Percentiles rank a stretch among this genome's conserved stretches.
Conservation (phyloP, 73 alveolate species). For the Symbiodinium natans region DNA sequence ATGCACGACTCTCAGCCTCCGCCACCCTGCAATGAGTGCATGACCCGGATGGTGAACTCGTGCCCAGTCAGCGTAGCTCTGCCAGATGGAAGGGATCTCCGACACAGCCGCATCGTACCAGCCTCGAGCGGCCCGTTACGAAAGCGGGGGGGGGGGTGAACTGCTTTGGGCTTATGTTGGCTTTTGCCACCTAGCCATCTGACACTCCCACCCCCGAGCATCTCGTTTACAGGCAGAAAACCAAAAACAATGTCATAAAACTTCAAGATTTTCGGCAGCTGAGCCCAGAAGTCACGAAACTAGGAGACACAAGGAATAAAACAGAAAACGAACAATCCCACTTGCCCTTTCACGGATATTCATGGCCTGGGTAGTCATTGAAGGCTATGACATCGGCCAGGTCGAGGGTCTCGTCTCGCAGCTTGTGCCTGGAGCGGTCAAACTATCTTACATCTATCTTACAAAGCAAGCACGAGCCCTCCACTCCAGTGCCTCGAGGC, state of each 20-base stretch:
- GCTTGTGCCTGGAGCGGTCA: slow-evolving; percentile 38
- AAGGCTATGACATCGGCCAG: slow-evolving; percentile 69
- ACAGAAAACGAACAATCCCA: not conserved
- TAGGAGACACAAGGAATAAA: too few species aligned
- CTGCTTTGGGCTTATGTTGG: too few species aligned
- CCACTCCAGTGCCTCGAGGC: slow-evolving; percentile 82
- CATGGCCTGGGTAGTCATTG: slow-evolving; percentile 84
- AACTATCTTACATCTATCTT: not conserved
- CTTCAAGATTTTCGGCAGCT: too few species aligned
- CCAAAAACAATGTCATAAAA: too few species aligned
- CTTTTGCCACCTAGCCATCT: too few species aligned
- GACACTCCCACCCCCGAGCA: too few species aligned
- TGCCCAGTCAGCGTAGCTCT: slow-evolving; percentile 57
- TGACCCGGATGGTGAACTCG: slow-evolving; percentile 37
- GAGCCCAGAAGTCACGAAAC: too few species aligned
- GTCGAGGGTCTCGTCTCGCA: slow-evolving; percentile 48
- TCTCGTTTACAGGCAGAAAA: too few species aligned
- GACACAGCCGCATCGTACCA: slow-evolving; percentile 76
- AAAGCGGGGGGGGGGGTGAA: too few species aligned
- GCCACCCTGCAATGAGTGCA: not conserved
- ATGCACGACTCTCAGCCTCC: too few species aligned
- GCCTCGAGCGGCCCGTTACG: not conserved
- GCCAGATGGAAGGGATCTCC: slow-evolving; percentile 61
- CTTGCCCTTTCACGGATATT: not conserved
- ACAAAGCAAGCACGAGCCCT: too few species aligned